phyloP scores from a whole-genome alignment of 768 basidiomycete genomes.

The Termitomyces sp. region DNA sequence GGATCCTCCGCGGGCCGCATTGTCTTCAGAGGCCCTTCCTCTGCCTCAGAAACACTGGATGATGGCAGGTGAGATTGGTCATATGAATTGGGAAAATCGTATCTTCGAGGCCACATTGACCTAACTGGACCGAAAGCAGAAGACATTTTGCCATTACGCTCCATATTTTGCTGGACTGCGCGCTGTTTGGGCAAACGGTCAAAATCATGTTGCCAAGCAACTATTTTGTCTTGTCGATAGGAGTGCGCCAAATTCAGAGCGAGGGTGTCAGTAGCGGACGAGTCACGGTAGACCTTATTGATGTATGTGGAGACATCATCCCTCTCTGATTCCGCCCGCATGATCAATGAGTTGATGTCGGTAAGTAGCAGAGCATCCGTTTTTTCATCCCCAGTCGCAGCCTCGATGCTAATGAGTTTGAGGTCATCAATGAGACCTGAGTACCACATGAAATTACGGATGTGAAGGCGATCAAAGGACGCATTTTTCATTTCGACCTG shows the following conservation, averaged over 20 bases:
- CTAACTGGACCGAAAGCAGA: conserved; percentile 69
- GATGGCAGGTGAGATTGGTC: conserved; percentile 54
- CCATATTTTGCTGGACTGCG: conserved; percentile 35
- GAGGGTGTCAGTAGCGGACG: conserved; percentile 77
- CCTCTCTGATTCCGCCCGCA: conserved; percentile 68
- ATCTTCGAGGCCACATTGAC: conserved; percentile 64
- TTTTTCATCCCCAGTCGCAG: conserved; percentile 73
- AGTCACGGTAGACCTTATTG: conserved; percentile 75
- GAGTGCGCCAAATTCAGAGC: conserved; percentile 83
- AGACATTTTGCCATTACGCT: conserved; percentile 44
- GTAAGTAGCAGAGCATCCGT: conserved; percentile 55
- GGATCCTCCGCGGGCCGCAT: conserved; percentile 50
- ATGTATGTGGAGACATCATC: conserved; percentile 69
- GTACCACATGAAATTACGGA: conserved; percentile 71
- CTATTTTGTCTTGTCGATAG: conserved; percentile 86
- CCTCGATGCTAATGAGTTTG: conserved; percentile 71
- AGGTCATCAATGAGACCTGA: conserved; percentile 70
- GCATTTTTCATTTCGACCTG: conserved; percentile 87
- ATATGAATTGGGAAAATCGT: conserved; percentile 47
- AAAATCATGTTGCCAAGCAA: conserved; percentile 95
- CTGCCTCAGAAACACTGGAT: conserved; percentile 67
- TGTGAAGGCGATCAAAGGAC: conserved; percentile 78
- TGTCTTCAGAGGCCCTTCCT: conserved; percentile 47
- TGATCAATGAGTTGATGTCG: conserved; percentile 62
- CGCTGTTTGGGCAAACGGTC: conserved; percentile 76